phyloP scores from a whole-genome alignment of 108 stramenopile genomes.

The Schizochytrium sp. region DNA sequence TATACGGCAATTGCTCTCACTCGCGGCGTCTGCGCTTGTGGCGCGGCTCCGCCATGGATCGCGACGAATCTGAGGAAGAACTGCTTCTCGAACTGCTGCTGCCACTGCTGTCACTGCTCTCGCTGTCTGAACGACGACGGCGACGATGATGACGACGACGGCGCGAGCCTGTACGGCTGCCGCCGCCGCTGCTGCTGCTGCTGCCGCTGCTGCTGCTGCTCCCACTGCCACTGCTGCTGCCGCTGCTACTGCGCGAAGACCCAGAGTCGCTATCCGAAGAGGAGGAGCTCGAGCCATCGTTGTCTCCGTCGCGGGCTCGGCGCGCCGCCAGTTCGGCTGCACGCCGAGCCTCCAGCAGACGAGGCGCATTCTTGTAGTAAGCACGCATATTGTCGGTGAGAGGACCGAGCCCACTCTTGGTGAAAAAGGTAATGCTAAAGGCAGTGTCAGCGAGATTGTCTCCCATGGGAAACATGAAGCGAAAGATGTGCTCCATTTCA shows the following conservation, averaged over 20 bases:
- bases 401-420: slow-evolving; percentile 89
- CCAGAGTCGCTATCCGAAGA: neutral
- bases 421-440: slow-evolving; percentile 98
- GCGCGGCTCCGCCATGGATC: neutral
- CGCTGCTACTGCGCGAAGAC: neutral
- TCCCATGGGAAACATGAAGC: slow-evolving; percentile 87
- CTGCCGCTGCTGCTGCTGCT: neutral
- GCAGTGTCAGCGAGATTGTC: slow-evolving; percentile 81
- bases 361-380: slow-evolving; percentile 80
- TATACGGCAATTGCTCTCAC: too few species aligned
- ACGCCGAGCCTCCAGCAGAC: slow-evolving; percentile 38
- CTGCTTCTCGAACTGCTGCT: neutral
- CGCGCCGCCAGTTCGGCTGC: neutral
- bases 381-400: slow-evolving; percentile 90
- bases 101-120: neutral
- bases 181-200: neutral
- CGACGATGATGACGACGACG: too few species aligned
- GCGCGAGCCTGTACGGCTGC: neutral
- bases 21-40: too few species aligned
- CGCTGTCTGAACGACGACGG: neutral
- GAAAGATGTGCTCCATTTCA: slow-evolving; percentile 64
- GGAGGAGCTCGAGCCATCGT: too few species aligned
- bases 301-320: too few species aligned
- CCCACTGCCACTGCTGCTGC: neutral
- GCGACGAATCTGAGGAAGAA: neutral